Evolutionary conservation across 1,284 basidiomycete species (phyloP).

Genomic region (Athelia psychrophila): DNA sequence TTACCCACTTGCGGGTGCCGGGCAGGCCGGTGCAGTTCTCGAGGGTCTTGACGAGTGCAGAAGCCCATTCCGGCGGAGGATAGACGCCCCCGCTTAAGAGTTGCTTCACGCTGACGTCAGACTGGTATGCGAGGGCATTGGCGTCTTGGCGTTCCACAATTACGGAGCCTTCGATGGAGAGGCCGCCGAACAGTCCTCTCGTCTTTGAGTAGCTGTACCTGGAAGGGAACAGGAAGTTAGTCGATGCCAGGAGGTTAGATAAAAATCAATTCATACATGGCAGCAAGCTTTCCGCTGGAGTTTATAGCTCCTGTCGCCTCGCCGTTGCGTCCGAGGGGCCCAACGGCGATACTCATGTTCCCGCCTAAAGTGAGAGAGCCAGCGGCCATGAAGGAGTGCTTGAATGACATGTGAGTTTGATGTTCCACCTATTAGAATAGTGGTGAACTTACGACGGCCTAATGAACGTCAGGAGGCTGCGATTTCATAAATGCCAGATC

Average conservation of each 20-base stretch:
- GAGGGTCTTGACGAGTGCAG: slow-evolving; percentile 68
- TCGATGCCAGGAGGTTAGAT: slow-evolving; percentile 1
- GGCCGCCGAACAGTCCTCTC: slow-evolving; percentile 84
- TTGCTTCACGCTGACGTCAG: slow-evolving; percentile 72
- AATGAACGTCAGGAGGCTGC: slow-evolving; percentile 6
- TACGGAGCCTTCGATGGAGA: slow-evolving; percentile 90
- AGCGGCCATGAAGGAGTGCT: slow-evolving; percentile 92
- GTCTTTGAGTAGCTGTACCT: slow-evolving; percentile 96
- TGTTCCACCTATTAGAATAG: slow-evolving; percentile 8
- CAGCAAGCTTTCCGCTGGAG: slow-evolving; percentile 85
- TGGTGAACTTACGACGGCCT: slow-evolving; percentile 57
- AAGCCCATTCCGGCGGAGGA: slow-evolving; percentile 81
- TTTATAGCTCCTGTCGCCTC: slow-evolving; percentile 90
- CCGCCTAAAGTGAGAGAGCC: slow-evolving; percentile 91
- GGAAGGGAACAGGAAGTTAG: slow-evolving; percentile 9
- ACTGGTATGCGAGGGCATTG: slow-evolving; percentile 77
- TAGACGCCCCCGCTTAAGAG: slow-evolving; percentile 78
- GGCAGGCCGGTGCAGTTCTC: slow-evolving; percentile 72
- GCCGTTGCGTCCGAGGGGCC: slow-evolving; percentile 92
- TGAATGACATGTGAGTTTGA: slow-evolving; percentile 22
- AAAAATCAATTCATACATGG: slow-evolving; percentile 87
- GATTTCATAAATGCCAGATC: neutral
- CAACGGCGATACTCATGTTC: slow-evolving; percentile 91
- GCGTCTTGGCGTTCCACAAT: slow-evolving; percentile 95
- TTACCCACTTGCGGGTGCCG: slow-evolving; percentile 64